Conservation (phyloP, 139 green algal species). For the Chlamydomonas sphaeroides region DNA sequence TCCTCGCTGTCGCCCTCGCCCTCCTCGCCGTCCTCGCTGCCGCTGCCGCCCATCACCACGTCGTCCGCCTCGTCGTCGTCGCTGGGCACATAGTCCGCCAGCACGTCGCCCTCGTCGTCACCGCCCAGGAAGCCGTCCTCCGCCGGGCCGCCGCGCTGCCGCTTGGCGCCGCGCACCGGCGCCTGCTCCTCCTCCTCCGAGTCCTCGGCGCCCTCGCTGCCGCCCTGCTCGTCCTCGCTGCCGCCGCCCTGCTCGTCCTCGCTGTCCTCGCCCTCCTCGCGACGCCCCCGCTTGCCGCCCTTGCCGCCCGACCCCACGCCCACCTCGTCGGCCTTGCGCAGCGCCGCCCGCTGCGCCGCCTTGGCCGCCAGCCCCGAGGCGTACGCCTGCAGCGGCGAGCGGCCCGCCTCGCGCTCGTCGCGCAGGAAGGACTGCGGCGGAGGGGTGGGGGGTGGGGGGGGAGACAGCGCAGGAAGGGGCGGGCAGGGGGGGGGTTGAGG, state of each 20-base stretch:
- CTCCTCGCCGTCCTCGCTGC: neutral
- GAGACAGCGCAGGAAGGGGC: too few species aligned
- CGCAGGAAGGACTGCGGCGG: conserved; percentile 29
- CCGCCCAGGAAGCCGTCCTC: neutral
- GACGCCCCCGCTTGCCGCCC: neutral
- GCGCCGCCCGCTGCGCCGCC: conserved; percentile 57
- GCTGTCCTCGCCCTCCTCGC: neutral
- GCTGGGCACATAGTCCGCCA: conserved; percentile 9
- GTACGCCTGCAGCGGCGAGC: conserved; percentile 71
- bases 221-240: conserved; percentile 2
- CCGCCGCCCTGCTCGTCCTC: neutral
- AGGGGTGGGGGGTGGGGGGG: too few species aligned
- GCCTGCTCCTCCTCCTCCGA: conserved; percentile 9
- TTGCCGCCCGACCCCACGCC: neutral
- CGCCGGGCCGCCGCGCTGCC: neutral
- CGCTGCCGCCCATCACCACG: conserved; percentile 1
- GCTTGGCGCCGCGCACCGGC: neutral
- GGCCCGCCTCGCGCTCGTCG: conserved; percentile 14
- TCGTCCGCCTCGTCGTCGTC: conserved; percentile 7
- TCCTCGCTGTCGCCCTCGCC: neutral
- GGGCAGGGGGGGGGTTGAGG: too few species aligned
- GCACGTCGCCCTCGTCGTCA: neutral
- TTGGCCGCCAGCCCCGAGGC: conserved; percentile 54
- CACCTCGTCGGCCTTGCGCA: conserved; percentile 41
- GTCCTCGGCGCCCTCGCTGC: conserved; percentile 2